Percentiles rank a stretch among this genome's conserved stretches.
phyloP scores from a whole-genome alignment of 176 grass and related monocot genomes.

The Raddia guianensis region DNA sequence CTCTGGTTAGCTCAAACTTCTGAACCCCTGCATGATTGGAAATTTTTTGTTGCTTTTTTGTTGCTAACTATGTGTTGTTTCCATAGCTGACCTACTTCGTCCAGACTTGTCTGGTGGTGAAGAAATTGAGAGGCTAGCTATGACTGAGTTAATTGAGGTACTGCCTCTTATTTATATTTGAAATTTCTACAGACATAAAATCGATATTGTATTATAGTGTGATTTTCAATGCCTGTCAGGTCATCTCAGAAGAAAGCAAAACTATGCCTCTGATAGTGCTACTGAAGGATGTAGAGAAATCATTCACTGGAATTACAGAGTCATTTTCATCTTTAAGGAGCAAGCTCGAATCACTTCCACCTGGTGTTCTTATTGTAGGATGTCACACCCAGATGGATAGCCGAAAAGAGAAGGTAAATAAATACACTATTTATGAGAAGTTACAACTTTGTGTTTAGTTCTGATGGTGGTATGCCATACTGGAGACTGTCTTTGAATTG shows the following conservation, averaged over 20 bases:
- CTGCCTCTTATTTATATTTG: neutral
- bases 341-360: constrained; percentile 77
- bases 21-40: constrained; percentile 10
- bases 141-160: constrained; percentile 89
- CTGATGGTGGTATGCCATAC: constrained; percentile 15
- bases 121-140: constrained; percentile 87
- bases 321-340: constrained; percentile 74
- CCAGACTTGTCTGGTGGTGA: constrained; percentile 60
- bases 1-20: constrained; percentile 64
- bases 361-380: constrained; percentile 90
- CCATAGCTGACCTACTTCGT: constrained; percentile 75
- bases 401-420: constrained; percentile 99
- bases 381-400: constrained; percentile 90
- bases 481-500: constrained; percentile 10
- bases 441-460: constrained; percentile 18
- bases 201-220: constrained; percentile 26
- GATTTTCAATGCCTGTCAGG: constrained; percentile 55
- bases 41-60: constrained; percentile 42
- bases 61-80: constrained; percentile 34
- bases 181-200: neutral
- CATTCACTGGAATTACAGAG: constrained; percentile 81
- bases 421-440: constrained; percentile 33
- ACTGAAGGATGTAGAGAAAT: constrained; percentile 96
- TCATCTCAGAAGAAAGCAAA: constrained; percentile 92
- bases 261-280: constrained; percentile 84